These are phyloP conservation scores for Ascosphaera acerosa DNA, from an alignment of 2,329 filamentous ascomycete genomes.

Conservation along the genomic window DNA sequence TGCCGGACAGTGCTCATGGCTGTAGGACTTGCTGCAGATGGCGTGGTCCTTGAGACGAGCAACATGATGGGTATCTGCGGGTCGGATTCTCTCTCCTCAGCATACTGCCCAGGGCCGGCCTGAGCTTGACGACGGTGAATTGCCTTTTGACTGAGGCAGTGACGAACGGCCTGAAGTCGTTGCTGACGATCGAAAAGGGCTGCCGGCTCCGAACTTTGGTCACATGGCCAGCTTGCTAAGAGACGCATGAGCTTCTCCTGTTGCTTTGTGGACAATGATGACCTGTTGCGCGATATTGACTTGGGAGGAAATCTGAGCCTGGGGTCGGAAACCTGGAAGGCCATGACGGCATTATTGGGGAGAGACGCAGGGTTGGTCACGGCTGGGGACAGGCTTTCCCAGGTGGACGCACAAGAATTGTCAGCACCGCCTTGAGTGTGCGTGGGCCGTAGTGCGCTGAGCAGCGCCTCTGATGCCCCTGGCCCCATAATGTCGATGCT, in stretches of 20 bases:
- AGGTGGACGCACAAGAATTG: constrained; percentile 15
- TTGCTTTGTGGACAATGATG: constrained; percentile 20
- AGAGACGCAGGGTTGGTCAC: constrained; percentile 44
- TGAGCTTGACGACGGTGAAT: constrained; percentile 52
- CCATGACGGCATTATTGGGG: constrained; percentile 42
- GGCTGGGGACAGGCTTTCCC: constrained; percentile 16
- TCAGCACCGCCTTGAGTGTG: constrained; percentile 12
- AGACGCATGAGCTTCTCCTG: constrained; percentile 28
- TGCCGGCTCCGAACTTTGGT: constrained; percentile 21
- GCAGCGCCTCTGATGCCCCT: constrained; percentile 51
- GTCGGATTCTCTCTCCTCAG: constrained; percentile 34
- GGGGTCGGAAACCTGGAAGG: constrained; percentile 54
- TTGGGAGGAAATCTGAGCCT: constrained; percentile 53
- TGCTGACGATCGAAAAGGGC: constrained; percentile 42
- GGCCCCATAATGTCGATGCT: constrained; percentile 48
- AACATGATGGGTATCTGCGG: constrained; percentile 56
- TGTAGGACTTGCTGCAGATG: neutral
- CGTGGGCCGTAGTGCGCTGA: constrained; percentile 36
- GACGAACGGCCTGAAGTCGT: constrained; percentile 37
- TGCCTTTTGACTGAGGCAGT: constrained; percentile 49
- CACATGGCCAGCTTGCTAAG: constrained; percentile 42
- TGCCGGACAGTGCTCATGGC: neutral
- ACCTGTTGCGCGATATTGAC: too few species aligned
- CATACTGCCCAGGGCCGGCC: constrained; percentile 34
- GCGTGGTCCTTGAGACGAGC: constrained; percentile 27